A percentile compares a stretch with the other conserved stretches of the same genome.
Evolutionary conservation across 306 rosid genomes (phyloP).

Genomic region (Cercis canadensis): DNA sequence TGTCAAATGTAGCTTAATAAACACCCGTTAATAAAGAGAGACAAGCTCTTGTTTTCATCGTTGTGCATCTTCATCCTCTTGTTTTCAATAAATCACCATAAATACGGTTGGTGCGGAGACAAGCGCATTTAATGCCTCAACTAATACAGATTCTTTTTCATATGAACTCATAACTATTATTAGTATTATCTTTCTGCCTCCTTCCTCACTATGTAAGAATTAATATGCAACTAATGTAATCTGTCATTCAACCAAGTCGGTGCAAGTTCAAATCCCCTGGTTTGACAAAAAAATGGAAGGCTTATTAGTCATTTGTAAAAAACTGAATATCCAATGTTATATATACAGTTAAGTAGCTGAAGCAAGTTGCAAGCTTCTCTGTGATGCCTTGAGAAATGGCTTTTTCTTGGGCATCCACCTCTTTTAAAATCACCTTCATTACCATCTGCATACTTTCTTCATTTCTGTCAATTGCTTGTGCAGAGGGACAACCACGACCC

Average conservation of each 20-base stretch:
- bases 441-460: constrained; percentile 45
- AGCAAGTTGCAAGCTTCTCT: constrained; percentile 8
- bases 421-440: constrained; percentile 24
- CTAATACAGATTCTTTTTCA: background rate
- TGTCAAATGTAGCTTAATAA: too few species aligned
- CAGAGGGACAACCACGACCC: constrained; percentile 43
- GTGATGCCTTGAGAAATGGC: constrained; percentile 43
- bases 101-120: constrained; percentile 35
- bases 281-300: too few species aligned
- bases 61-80: too few species aligned
- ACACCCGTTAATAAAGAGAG: too few species aligned
- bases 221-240: background rate
- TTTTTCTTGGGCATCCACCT: constrained; percentile 21
- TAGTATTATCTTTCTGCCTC: background rate
- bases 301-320: too few species aligned
- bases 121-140: constrained; percentile 25
- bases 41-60: too few species aligned
- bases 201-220: too few species aligned
- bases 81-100: constrained; percentile 10
- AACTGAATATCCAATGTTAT: too few species aligned
- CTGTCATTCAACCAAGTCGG: background rate
- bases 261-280: too few species aligned
- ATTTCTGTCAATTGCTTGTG: constrained; percentile 22
- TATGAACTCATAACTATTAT: background rate
- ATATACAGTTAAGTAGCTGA: constrained; percentile 24